Percentiles rank a stretch among this genome's conserved stretches.
phyloP scores from a whole-genome alignment of 805 yeast species.

The Ogataea glucozyma region DNA sequence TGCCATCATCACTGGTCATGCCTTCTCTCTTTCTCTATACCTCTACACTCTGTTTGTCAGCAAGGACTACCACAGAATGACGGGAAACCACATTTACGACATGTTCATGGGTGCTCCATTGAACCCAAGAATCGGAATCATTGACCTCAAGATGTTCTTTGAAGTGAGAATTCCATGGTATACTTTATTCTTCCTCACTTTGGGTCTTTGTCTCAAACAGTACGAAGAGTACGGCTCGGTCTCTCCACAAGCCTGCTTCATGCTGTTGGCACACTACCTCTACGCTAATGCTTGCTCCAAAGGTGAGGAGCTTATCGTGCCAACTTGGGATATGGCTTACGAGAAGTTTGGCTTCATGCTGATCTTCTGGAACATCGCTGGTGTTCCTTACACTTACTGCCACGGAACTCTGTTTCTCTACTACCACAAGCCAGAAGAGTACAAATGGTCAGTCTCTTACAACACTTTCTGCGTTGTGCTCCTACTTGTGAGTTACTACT shows the following conservation, averaged over 20 bases:
- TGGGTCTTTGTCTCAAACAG: constrained; percentile 77
- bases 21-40: constrained; percentile 69
- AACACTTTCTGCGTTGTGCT: constrained; percentile 55
- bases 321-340: constrained; percentile 99
- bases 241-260: constrained; percentile 70
- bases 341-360: constrained; percentile 99
- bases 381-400: constrained; percentile 97
- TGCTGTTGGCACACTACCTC: constrained; percentile 84
- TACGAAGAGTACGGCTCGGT: constrained; percentile 78
- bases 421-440: constrained; percentile 82
- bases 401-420: constrained; percentile 85
- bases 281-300: constrained; percentile 97
- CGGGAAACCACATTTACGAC: constrained; percentile 89
- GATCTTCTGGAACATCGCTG: constrained; percentile 98
- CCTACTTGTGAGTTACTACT: constrained; percentile 74
- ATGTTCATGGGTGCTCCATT: constrained; percentile 97
- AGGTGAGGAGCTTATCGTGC: constrained; percentile 96
- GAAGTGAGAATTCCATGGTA: constrained; percentile 98
- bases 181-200: constrained; percentile 73
- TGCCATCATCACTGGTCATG: constrained; percentile 78
- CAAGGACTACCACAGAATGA: constrained; percentile 83
- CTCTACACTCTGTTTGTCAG: constrained; percentile 62
- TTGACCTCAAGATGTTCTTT: constrained; percentile 95
- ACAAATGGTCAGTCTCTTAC: constrained; percentile 67
- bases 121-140: constrained; percentile 90